These are phyloP conservation scores for Plasmodium blacklocki DNA, from an alignment of 169 alveolate genomes.

Conservation along the genomic window DNA sequence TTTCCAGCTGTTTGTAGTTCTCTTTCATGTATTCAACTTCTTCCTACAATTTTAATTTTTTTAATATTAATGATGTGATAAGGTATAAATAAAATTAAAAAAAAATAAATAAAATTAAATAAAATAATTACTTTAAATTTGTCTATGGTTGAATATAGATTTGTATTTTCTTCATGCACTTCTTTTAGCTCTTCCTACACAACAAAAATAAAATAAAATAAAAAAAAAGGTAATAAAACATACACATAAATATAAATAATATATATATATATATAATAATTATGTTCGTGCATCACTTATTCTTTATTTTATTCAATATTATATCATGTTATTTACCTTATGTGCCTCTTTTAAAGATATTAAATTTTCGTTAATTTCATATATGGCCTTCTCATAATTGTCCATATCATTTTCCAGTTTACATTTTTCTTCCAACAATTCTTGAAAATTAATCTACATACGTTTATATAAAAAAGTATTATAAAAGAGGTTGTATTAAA, in stretches of 20 bases:
- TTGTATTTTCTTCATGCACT: constrained; percentile 54
- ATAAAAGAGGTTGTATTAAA: not conserved
- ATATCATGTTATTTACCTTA: constrained; percentile 7
- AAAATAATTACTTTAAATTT: constrained; percentile 15
- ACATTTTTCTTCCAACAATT: constrained; percentile 40
- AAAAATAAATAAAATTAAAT: not conserved
- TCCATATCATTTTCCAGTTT: constrained; percentile 27
- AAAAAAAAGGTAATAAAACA: too few species aligned
- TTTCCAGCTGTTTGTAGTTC: constrained; percentile 8
- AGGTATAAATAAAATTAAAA: not conserved
- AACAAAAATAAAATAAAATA: too few species aligned
- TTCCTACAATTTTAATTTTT: constrained; percentile 1
- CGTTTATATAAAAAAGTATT: not conserved
- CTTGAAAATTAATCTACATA: constrained; percentile 37
- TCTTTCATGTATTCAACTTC: constrained; percentile 24
- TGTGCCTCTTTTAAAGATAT: constrained; percentile 43
- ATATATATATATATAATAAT: not conserved
- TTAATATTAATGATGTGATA: not conserved
- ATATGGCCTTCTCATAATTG: constrained; percentile 45
- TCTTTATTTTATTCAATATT: not conserved
- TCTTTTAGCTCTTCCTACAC: constrained; percentile 57
- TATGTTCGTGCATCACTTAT: not conserved
- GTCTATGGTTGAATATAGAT: constrained; percentile 24
- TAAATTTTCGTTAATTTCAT: constrained; percentile 58
- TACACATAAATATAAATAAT: not conserved